These are phyloP conservation scores for Scutellaria barbata DNA, from an alignment of 257 asterid species.

Conservation along the genomic window DNA sequence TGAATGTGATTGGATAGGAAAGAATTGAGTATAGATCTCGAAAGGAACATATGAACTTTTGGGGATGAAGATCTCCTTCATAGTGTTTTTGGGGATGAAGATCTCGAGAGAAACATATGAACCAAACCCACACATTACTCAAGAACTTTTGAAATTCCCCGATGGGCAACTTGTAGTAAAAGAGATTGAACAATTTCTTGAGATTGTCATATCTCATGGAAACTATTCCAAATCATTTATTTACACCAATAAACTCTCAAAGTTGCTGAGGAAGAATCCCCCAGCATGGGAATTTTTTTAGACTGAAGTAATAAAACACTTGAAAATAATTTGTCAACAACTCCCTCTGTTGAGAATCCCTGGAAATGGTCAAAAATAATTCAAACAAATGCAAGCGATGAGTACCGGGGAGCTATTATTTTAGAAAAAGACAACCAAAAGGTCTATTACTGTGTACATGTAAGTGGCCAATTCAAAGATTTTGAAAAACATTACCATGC, in stretches of 20 bases:
- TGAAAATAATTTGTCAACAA: neutral
- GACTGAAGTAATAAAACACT: neutral
- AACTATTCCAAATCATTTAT: neutral
- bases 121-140: too few species aligned
- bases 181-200: neutral
- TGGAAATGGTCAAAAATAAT: neutral
- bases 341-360: neutral
- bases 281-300: neutral
- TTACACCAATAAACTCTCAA: neutral
- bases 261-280: neutral
- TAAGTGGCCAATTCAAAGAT: neutral
- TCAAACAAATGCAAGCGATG: conserved; percentile 1
- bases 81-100: too few species aligned
- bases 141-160: too few species aligned
- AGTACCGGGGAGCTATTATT: neutral
- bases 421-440: neutral
- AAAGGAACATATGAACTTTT: too few species aligned
- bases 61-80: too few species aligned
- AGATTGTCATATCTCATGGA: neutral
- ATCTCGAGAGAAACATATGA: too few species aligned
- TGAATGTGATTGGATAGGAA: too few species aligned
- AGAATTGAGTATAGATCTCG: too few species aligned
- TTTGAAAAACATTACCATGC: neutral
- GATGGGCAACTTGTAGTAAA: neutral
- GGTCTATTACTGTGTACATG: neutral